Evolutionary conservation across 78 protist species (phyloP).

Genomic region (Chrysochromulina parva): DNA sequence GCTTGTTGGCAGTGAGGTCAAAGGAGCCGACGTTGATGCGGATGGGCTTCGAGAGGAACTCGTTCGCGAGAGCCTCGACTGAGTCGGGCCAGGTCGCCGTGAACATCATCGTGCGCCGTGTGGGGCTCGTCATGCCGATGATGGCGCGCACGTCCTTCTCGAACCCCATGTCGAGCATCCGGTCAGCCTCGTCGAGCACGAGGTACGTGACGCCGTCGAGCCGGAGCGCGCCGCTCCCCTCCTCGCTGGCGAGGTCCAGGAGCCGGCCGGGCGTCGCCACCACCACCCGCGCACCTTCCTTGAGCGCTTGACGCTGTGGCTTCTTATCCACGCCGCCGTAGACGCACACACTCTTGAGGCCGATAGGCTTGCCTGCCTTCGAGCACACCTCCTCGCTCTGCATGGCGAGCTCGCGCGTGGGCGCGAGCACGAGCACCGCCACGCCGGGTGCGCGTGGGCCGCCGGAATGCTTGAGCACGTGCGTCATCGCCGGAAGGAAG

Average conservation of each 20-base stretch:
- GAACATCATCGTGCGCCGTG: slow-evolving; percentile 24
- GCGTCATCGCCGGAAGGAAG: slow-evolving; percentile 61
- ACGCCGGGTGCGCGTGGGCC: neutral
- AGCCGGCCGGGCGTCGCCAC: slow-evolving; percentile 82
- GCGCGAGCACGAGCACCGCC: slow-evolving; percentile 56
- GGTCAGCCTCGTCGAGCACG: slow-evolving; percentile 89
- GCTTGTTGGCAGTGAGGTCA: slow-evolving; percentile 6
- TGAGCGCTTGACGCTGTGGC: slow-evolving; percentile 30
- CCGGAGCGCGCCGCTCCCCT: slow-evolving; percentile 49
- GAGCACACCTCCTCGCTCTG: slow-evolving; percentile 60
- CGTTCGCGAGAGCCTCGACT: neutral
- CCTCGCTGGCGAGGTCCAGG: slow-evolving; percentile 42
- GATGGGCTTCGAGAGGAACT: neutral
- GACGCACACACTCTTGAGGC: neutral
- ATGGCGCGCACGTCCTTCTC: slow-evolving; percentile 48
- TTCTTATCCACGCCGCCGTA: slow-evolving; percentile 70
- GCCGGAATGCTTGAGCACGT: neutral
- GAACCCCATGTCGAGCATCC: slow-evolving; percentile 57
- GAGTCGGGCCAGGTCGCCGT: slow-evolving; percentile 41
- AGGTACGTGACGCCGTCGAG: slow-evolving; percentile 62
- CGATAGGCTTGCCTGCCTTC: neutral
- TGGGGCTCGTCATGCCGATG: neutral
- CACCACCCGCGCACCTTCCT: slow-evolving; percentile 44
- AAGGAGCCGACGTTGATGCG: slow-evolving; percentile 8
- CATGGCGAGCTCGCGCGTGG: slow-evolving; percentile 83